phyloP scores from a whole-genome alignment of 2,329 filamentous ascomycete genomes.

The Arthroderma sp. region DNA sequence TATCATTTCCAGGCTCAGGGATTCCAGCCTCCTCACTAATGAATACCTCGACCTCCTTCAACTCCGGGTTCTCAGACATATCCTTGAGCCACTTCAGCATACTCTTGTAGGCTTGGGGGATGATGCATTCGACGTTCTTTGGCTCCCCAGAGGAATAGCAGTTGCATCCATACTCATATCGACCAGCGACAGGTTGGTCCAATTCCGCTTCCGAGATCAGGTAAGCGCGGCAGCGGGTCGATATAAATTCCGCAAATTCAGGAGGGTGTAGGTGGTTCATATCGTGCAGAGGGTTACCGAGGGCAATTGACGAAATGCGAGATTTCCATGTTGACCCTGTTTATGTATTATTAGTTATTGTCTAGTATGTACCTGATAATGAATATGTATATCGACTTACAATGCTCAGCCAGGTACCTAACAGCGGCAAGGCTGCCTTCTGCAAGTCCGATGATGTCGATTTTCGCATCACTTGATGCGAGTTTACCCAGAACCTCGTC shows the following conservation, averaged over 20 bases:
- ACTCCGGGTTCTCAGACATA: constrained; percentile 16
- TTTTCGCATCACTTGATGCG: constrained; percentile 38
- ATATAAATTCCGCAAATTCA: constrained; percentile 25
- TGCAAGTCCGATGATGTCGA: constrained; percentile 62
- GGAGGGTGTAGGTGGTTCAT: constrained; percentile 20
- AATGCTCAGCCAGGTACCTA: constrained; percentile 45
- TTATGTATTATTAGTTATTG: neutral
- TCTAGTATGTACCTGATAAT: neutral
- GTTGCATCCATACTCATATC: constrained; percentile 50
- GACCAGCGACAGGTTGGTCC: constrained; percentile 43
- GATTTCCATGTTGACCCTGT: constrained; percentile 30
- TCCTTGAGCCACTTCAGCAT: constrained; percentile 50
- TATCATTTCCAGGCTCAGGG: constrained; percentile 3
- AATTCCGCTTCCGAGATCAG: constrained; percentile 41
- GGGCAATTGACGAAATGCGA: constrained; percentile 30
- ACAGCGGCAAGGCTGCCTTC: constrained; percentile 51
- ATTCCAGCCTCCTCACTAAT: constrained; percentile 11
- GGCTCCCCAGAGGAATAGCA: constrained; percentile 56
- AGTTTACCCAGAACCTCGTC: constrained; percentile 46
- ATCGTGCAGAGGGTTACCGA: constrained; percentile 30
- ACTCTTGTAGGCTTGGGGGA: constrained; percentile 43
- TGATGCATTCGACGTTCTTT: constrained; percentile 48
- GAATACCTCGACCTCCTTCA: constrained; percentile 16
- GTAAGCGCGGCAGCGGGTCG: constrained; percentile 51
- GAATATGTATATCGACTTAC: constrained; percentile 29